Percentiles rank a stretch among this genome's conserved stretches.
phyloP scores from a whole-genome alignment of 164 flowering plant genomes.

The Chloranthus sessilifolius region DNA sequence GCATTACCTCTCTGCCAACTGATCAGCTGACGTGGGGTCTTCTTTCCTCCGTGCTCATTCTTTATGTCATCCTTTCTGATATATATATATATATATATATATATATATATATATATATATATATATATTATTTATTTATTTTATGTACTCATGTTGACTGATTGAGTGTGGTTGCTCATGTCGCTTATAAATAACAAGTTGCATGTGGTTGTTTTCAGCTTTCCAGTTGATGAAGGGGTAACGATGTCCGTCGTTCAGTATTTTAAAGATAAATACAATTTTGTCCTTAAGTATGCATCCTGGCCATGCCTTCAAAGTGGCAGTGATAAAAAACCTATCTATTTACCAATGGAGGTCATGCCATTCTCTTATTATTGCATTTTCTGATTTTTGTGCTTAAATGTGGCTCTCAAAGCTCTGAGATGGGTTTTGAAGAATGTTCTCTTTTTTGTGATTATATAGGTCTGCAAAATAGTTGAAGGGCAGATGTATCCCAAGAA shows the following conservation, averaged over 20 bases:
- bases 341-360: slow-evolving; percentile 34
- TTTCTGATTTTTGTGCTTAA: too few species aligned
- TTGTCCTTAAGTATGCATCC: slow-evolving; percentile 2
- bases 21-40: slow-evolving; percentile 25
- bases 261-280: slow-evolving; percentile 18
- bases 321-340: slow-evolving; percentile 21
- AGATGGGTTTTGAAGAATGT: neutral
- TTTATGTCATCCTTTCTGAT: too few species aligned
- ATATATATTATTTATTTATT: too few species aligned
- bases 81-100: too few species aligned
- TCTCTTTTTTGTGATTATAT: neutral
- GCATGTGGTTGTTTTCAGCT: slow-evolving; percentile 13
- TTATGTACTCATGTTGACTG: too few species aligned
- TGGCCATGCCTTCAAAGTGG: slow-evolving; percentile 35
- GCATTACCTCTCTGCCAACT: slow-evolving; percentile 18
- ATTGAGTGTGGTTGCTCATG: neutral
- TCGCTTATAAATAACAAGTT: neutral
- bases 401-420: too few species aligned
- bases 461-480: slow-evolving; percentile 53
- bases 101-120: too few species aligned
- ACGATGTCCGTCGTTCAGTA: slow-evolving; percentile 19
- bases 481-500: slow-evolving; percentile 61
- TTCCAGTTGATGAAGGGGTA: slow-evolving; percentile 21
- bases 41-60: too few species aligned
- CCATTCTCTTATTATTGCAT: too few species aligned